Base-by-base conservation (phyloP, 805 yeast species). In the Starmerella bombicola region DNA sequence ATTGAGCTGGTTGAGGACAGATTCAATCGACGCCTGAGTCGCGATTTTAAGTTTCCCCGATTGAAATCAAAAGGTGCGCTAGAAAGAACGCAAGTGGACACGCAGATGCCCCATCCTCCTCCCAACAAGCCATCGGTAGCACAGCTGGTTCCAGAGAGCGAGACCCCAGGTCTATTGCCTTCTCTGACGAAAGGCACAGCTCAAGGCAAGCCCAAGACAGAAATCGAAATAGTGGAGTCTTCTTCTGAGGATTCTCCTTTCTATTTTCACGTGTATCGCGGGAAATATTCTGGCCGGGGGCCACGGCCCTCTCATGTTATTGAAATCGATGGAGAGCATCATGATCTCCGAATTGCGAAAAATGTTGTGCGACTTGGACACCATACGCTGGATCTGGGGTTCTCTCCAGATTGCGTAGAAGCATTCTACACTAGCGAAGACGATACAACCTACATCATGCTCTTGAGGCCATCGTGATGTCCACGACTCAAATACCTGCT, bases 1-100 rank as follows among this genome's bases (percentile, higher is more conserved):
- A 57, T 84, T 30, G 93, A 83, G 54, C 71, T 85, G 9, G 74
- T 81, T 3, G 95, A 83, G 55, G 61, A 76, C 43, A 53, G 69
- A 20, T 63, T 61, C 13, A 63, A 66, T 36, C 56, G 75, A 2
- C 58, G 63, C 3, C 64, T 85, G 15, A 80, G 78, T 41, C 62
- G 94, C 39, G 79, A 77, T 38, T 56, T 56, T 28, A 64, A 73
- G 3, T 63, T 73, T 2, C 95, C 95, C 1, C 82, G 81, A 51
- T 67, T 88, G 74, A 57, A 66, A 9, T 61, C 69, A 37, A 85
- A 85, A 61, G 94, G 94, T 1, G 66, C 60, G 24, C 65, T 74
- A 3, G 64, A 70, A 3, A 51, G 55, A 9, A 66, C 77, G 1
- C 67, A 46, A 29, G 35, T 51, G 30, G 43, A 47, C 17, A 35